A percentile compares a stretch with the other conserved stretches of the same genome.
Conservation (phyloP, 2,329 filamentous ascomycete genomes). For the Colletotrichum tropicicola region DNA sequence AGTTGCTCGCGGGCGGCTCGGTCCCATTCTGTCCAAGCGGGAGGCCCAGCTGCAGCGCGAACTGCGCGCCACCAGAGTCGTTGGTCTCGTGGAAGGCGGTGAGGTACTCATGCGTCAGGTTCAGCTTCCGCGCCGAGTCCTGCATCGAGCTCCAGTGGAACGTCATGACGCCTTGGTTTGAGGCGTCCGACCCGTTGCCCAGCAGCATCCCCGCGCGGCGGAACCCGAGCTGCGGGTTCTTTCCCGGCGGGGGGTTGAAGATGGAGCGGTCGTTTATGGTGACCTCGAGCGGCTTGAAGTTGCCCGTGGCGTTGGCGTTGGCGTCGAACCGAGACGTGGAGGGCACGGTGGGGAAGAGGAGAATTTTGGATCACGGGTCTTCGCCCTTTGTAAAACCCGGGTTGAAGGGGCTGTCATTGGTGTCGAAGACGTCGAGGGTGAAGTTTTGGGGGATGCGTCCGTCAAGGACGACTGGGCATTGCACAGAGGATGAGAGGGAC, state of each 20-base stretch:
- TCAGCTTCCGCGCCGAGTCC: slow-evolving; percentile 60
- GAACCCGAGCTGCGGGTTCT: slow-evolving; percentile 58
- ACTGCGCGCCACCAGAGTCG: slow-evolving; percentile 58
- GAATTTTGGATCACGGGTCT: slow-evolving; percentile 58
- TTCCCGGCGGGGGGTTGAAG: slow-evolving; percentile 55
- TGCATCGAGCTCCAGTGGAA: slow-evolving; percentile 68
- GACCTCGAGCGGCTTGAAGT: slow-evolving; percentile 53
- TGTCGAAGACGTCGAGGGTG: slow-evolving; percentile 51
- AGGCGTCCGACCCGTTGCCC: slow-evolving; percentile 56
- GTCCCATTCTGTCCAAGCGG: slow-evolving; percentile 50
- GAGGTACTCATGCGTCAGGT: slow-evolving; percentile 69
- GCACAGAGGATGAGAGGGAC: slow-evolving; percentile 23
- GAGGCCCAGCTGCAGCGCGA: slow-evolving; percentile 63
- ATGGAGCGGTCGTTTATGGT: slow-evolving; percentile 67
- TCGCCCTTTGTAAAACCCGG: slow-evolving; percentile 61
- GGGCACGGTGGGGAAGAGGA: slow-evolving; percentile 53
- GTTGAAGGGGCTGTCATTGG: slow-evolving; percentile 54
- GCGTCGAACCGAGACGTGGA: slow-evolving; percentile 49
- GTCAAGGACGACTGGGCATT: slow-evolving; percentile 53
- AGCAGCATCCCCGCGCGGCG: slow-evolving; percentile 50
- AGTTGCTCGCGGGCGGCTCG: slow-evolving; percentile 43
- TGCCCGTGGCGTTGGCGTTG: slow-evolving; percentile 42
- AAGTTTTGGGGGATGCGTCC: slow-evolving; percentile 52
- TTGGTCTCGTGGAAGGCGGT: slow-evolving; percentile 58
- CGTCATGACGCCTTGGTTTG: slow-evolving; percentile 64